These are phyloP conservation scores for Calvatia gigantea DNA, from an alignment of 768 basidiomycete genomes.

Conservation along the genomic window DNA sequence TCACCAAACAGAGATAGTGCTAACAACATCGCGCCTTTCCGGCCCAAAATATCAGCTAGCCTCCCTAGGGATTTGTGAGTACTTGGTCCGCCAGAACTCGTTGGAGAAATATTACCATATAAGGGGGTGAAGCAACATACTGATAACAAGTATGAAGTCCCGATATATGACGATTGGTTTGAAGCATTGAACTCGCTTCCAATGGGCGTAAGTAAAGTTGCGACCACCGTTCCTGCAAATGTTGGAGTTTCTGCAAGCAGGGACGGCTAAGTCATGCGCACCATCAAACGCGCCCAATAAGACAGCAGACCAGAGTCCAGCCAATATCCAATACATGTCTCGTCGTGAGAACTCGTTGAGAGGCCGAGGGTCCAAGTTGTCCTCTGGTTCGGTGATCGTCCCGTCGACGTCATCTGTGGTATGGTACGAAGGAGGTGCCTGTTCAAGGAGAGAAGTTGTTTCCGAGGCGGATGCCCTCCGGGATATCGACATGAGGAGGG, in stretches of 20 bases:
- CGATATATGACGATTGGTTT: slow-evolving; percentile 82
- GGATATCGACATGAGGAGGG: slow-evolving; percentile 12
- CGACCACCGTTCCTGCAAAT: slow-evolving; percentile 73
- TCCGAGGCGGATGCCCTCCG: slow-evolving; percentile 42
- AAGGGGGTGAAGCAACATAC: slow-evolving; percentile 90
- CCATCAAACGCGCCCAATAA: slow-evolving; percentile 86
- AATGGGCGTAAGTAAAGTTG: slow-evolving; percentile 80
- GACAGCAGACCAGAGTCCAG: slow-evolving; percentile 79
- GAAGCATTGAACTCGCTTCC: slow-evolving; percentile 82
- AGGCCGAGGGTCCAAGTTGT: slow-evolving; percentile 23
- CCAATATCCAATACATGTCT: slow-evolving; percentile 70
- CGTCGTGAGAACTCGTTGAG: slow-evolving; percentile 44
- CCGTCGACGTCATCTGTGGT: slow-evolving; percentile 38
- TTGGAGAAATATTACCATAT: slow-evolving; percentile 52
- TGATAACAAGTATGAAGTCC: slow-evolving; percentile 82
- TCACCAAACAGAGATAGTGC: slow-evolving; percentile 81
- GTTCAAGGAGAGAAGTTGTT: slow-evolving; percentile 55
- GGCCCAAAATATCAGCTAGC: slow-evolving; percentile 79
- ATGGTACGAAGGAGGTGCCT: slow-evolving; percentile 44
- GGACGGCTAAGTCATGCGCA: slow-evolving; percentile 27
- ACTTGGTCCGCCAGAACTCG: slow-evolving; percentile 6
- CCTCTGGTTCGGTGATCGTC: slow-evolving; percentile 25
- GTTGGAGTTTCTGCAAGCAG: slow-evolving; percentile 10
- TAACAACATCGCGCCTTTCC: slow-evolving; percentile 84
- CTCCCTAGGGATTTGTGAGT: slow-evolving; percentile 49